Evolutionary conservation across 164 flowering plant species (phyloP), one percentile per base, ranked within the genome.

Genomic region (Warburgia ugandensis): DNA sequence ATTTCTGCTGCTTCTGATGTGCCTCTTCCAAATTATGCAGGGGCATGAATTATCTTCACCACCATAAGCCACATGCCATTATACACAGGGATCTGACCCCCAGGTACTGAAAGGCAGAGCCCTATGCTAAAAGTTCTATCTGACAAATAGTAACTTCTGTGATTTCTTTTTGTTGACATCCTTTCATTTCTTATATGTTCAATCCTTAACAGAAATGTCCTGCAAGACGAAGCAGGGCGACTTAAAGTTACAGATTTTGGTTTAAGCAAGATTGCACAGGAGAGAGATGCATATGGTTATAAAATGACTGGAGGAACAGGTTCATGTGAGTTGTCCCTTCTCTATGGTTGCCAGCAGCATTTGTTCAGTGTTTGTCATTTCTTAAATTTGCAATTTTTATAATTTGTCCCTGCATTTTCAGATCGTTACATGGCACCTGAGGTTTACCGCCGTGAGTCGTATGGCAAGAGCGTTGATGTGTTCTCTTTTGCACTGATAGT

Each of bases 361-460:
- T 11, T 12, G 14, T 28, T 37, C 14, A 14, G 4, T 37, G 41
- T 16, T 37, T 37, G 41, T 3, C 49, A 35, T 42, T 37, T n/a
- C 36, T 14, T 7, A 39, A 38, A 20, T 52, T 14, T 32, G 14
- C 39, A 31, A 45, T 42, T 23, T 30, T 58, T 37, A 20, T 30
- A 22, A 45, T 59, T 46, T 53, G 39, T 3, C 3, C 39, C 16
- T 36, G 16, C 3, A 41, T 16, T n/a, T 14, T 7, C 67, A 79
- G 85, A 70, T 65, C 81, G 81, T 37, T 76, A 79, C 50, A 76
- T 79, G 81, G 85, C 85, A 35, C 85, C 81, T 16, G 85, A 79
- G 58, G 85, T 79, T 23, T 79, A 66, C 56, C 76, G 85, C 33
- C 61, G 81, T 46, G 85, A 79, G 62, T 69, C 79, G 35, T 79